A percentile compares a stretch with the other conserved stretches of the same genome.
Conservation (phyloP, 192 early-diverging fungal species). For the Podila epigama region DNA sequence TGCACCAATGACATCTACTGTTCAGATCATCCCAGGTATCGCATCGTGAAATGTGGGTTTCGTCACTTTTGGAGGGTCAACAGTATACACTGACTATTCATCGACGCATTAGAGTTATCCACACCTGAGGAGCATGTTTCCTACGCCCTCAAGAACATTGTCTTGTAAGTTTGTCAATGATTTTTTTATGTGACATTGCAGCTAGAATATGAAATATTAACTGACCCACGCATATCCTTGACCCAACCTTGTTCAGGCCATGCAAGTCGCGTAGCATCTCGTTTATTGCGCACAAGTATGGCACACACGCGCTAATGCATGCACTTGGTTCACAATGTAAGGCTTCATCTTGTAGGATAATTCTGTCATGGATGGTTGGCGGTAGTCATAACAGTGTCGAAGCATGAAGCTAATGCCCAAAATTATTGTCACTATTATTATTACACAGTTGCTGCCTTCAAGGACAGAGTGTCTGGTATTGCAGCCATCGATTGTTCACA, state of each 20-base stretch:
- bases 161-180: constrained; percentile 12
- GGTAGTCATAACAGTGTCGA: neutral
- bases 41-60: no score
- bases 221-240: no score
- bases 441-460: constrained; percentile 33
- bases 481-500: constrained; percentile 17
- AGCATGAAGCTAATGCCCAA: neutral
- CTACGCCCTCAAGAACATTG: constrained; percentile 13
- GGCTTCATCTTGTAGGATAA: no score
- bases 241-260: neutral
- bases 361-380: neutral
- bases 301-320: constrained; percentile 22
- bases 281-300: constrained; percentile 44
- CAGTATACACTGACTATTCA: neutral
- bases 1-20: no score
- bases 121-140: constrained; percentile 32
- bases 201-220: no score
- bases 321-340: constrained; percentile 32
- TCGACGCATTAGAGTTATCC: constrained; percentile 9
- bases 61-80: no score
- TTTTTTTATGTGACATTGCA: no score
- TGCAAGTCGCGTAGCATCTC: constrained; percentile 14
- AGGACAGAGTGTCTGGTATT: constrained; percentile 30
- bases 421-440: neutral
- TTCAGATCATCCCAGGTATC: no score